Percentiles rank a stretch among this genome's conserved stretches.
Conservation (phyloP, 306 rosid genomes). For the Geum urbanum region DNA sequence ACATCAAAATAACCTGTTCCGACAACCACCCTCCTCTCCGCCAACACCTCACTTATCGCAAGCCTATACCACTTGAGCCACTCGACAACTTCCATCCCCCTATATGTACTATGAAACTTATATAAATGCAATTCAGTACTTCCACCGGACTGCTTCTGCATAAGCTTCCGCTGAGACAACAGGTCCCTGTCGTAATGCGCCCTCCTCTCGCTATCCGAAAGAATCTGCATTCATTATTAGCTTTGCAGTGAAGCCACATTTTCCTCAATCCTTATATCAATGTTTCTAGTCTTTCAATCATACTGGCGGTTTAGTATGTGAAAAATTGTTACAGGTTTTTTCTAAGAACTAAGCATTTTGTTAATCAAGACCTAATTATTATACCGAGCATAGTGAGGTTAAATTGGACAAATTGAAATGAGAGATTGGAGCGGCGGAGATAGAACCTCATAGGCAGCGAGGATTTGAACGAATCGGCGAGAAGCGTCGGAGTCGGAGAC, state of each 20-base stretch:
- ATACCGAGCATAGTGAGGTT: neutral
- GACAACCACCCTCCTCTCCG: constrained; percentile 60
- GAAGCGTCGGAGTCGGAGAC: constrained; percentile 46
- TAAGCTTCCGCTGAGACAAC: constrained; percentile 58
- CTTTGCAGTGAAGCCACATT: constrained; percentile 7
- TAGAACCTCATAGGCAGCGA: constrained; percentile 86
- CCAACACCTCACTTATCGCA: constrained; percentile 64
- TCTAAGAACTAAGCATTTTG: neutral
- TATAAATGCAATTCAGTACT: constrained; percentile 41
- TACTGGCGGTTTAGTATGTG: neutral
- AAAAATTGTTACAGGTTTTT: neutral
- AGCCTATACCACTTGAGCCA: constrained; percentile 86
- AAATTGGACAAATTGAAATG: neutral
- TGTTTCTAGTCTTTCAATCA: neutral
- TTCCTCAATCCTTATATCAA: neutral
- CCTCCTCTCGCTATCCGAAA: constrained; percentile 80
- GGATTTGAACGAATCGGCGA: constrained; percentile 73
- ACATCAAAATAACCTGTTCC: constrained; percentile 76
- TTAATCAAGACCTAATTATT: neutral
- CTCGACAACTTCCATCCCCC: constrained; percentile 87
- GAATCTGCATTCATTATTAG: constrained; percentile 77
- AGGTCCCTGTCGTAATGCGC: constrained; percentile 69
- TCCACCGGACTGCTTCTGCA: constrained; percentile 37
- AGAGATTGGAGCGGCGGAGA: neutral
- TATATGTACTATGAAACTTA: constrained; percentile 37